A percentile compares a stretch with the other conserved stretches of the same genome.
Evolutionary conservation across 176 grass and related monocot species (phyloP).

Genomic region (Oryza meridionalis): DNA sequence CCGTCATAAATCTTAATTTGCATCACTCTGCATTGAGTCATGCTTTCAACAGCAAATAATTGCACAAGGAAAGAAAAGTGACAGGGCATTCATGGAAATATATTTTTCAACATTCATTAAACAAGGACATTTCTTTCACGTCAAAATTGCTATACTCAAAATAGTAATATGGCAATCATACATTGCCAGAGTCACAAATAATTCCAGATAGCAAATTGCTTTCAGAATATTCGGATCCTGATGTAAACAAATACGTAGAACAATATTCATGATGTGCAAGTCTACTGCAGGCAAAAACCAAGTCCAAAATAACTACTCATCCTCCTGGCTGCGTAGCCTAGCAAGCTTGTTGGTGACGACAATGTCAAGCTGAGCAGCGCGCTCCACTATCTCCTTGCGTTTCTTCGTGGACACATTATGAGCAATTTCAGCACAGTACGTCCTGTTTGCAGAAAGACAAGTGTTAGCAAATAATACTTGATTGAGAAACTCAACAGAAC

Average conservation of each 20-base stretch:
- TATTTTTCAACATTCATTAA: background rate
- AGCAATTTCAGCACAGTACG: constrained; percentile 67
- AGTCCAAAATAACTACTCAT: constrained; percentile 49
- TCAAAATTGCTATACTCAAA: constrained; percentile 17
- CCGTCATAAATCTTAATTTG: background rate
- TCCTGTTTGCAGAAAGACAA: constrained; percentile 36
- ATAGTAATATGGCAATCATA: background rate
- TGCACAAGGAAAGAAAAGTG: background rate
- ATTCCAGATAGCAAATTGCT: background rate
- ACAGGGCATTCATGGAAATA: background rate
- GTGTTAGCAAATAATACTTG: background rate
- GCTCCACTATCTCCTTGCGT: constrained; percentile 76
- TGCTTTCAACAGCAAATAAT: background rate
- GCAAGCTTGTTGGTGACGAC: constrained; percentile 80
- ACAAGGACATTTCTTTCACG: background rate
- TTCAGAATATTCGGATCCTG: background rate
- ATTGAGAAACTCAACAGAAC: background rate
- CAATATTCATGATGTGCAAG: constrained; percentile 6
- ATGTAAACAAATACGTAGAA: background rate
- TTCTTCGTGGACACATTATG: constrained; percentile 65
- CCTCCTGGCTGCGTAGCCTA: constrained; percentile 71
- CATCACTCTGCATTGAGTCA: background rate
- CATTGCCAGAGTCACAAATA: background rate
- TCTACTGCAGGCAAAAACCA: constrained; percentile 10
- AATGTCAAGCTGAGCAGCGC: constrained; percentile 68